Evolutionary conservation across 495 filamentous ascomycete genomes (phyloP).

Genomic region (Hypoxylon cercidicola): DNA sequence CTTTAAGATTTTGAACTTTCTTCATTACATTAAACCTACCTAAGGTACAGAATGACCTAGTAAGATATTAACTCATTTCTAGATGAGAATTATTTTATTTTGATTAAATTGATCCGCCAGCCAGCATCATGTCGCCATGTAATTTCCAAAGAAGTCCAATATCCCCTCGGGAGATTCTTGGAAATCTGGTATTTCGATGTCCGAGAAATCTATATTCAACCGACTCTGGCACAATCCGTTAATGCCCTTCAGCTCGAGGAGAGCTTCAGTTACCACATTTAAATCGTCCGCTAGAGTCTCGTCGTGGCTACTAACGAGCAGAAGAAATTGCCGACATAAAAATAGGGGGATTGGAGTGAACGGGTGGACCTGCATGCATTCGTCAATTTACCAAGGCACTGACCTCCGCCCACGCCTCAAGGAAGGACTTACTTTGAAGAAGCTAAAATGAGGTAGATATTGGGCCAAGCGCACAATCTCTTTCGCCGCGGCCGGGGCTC

Average conservation of each 20-base stretch:
- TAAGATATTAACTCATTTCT: no score
- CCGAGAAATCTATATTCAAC: constrained; percentile 11
- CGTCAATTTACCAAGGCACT: background rate
- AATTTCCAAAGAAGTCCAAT: constrained; percentile 15
- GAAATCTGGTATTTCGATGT: constrained; percentile 4
- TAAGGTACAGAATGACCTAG: no score
- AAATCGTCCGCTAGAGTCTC: constrained; percentile 5
- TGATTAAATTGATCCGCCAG: background rate
- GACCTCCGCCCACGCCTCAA: background rate
- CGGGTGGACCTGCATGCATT: constrained; percentile 6
- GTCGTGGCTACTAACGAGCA: constrained; percentile 1
- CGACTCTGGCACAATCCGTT: constrained; percentile 12
- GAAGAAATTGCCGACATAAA: constrained; percentile 15
- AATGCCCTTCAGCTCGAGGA: constrained; percentile 11
- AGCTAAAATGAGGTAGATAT: constrained; percentile 16
- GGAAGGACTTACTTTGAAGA: constrained; percentile 8
- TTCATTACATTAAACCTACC: background rate
- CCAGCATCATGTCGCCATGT: background rate
- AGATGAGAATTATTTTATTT: background rate
- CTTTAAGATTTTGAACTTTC: no score
- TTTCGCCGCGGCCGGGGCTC: constrained; percentile 10
- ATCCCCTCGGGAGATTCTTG: constrained; percentile 8
- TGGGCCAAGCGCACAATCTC: constrained; percentile 15
- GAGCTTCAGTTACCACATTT: constrained; percentile 7
- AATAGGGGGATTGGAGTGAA: constrained; percentile 21